Percentiles rank a stretch among this genome's conserved stretches.
Evolutionary conservation across 345 rosid species (phyloP).

Genomic region (Boechera stricta): DNA sequence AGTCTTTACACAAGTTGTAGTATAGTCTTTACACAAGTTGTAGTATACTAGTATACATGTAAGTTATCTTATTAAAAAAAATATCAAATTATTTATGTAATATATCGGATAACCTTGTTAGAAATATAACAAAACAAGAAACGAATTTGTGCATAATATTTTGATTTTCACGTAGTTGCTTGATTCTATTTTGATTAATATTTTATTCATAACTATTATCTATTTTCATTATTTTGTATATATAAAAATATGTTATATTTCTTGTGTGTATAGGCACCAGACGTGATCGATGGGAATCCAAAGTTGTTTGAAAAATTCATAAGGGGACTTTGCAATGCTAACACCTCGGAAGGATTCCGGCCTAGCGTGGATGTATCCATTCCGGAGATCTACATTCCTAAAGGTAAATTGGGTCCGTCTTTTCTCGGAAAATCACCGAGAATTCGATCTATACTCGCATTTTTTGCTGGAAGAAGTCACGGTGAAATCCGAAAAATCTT

Average conservation of each 20-base stretch:
- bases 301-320: conserved; percentile 53
- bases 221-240: neutral
- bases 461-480: conserved; percentile 58
- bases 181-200: neutral
- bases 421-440: conserved; percentile 34
- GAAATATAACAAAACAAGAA: neutral
- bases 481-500: conserved; percentile 51
- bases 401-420: conserved; percentile 51
- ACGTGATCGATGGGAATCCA: conserved; percentile 47
- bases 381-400: conserved; percentile 58
- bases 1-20: neutral
- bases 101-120: neutral
- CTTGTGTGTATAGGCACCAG: conserved; percentile 52
- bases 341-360: conserved; percentile 58
- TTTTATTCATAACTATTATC: neutral
- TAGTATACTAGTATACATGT: neutral
- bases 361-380: conserved; percentile 57
- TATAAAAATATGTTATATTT: neutral
- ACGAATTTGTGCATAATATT: neutral
- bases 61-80: neutral
- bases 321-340: conserved; percentile 62
- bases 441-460: conserved; percentile 49
- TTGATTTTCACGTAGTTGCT: neutral
- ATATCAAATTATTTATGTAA: neutral
- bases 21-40: neutral